These are phyloP conservation scores for Acanthamoeba lenticulata DNA, from an alignment of 208 protist species.

Conservation along the genomic window DNA sequence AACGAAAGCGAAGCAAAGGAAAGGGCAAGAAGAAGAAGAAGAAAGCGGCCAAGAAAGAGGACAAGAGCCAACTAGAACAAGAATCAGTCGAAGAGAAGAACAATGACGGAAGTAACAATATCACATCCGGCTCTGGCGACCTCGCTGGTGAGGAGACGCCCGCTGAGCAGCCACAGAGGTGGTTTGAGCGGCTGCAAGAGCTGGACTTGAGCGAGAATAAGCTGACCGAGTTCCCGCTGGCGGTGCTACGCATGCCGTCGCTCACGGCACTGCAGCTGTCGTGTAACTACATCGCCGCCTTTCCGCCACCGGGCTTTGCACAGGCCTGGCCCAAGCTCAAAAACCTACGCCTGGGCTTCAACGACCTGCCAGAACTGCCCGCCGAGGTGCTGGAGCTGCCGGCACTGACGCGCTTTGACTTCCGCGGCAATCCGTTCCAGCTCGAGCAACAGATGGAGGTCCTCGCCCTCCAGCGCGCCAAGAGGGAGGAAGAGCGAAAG, in stretches of 20 bases:
- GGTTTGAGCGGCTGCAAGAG: background rate
- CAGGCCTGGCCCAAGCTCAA: background rate
- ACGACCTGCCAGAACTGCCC: background rate
- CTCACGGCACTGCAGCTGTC: background rate
- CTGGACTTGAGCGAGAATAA: conserved; percentile 28
- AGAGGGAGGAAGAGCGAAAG: background rate
- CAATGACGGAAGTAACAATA: too few species aligned
- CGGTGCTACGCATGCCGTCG: background rate
- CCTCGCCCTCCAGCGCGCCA: background rate
- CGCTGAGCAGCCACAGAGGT: too few species aligned
- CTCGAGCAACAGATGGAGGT: background rate
- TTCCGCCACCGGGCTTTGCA: background rate
- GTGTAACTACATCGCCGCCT: background rate
- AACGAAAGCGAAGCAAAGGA: background rate
- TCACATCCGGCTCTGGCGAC: background rate
- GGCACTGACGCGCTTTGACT: background rate
- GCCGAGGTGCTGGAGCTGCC: background rate
- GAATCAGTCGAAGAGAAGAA: background rate
- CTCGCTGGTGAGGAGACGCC: background rate
- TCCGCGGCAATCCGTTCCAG: conserved; percentile 10
- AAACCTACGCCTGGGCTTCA: background rate
- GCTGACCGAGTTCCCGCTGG: conserved; percentile 27
- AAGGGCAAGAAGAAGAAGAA: background rate
- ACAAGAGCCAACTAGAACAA: background rate
- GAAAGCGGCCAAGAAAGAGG: background rate